Percentiles rank a stretch among this genome's conserved stretches.
Conservation (phyloP, 805 yeast genomes). For the Teunomyces funiuensis region DNA sequence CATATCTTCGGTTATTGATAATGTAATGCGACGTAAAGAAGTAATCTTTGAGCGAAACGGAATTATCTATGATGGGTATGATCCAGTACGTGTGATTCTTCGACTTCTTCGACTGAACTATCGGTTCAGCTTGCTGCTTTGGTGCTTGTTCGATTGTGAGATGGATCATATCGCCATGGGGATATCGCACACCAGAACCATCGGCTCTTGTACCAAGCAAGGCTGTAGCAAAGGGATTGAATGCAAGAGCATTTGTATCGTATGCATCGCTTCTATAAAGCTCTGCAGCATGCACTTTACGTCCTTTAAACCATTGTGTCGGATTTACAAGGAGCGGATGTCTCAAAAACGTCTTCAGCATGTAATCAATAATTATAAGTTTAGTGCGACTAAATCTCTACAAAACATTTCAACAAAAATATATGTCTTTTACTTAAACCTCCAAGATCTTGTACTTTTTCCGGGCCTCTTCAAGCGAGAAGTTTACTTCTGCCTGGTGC, state of each 20-base stretch:
- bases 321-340: conserved; percentile 37
- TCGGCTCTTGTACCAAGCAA: conserved; percentile 28
- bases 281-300: conserved; percentile 20
- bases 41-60: conserved; percentile 3
- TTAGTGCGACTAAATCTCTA: not conserved
- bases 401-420: not conserved
- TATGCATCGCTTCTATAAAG: conserved; percentile 19
- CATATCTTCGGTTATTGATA: conserved; percentile 20
- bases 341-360: conserved; percentile 13
- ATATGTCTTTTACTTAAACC: conserved; percentile 8
- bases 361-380: not conserved
- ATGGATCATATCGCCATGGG: conserved; percentile 28
- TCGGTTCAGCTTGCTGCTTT: not conserved
- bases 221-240: conserved; percentile 30
- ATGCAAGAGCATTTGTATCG: conserved; percentile 13
- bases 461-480: conserved; percentile 26
- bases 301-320: conserved; percentile 23
- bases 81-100: conserved; percentile 3
- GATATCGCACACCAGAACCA: conserved; percentile 22
- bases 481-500: conserved; percentile 26
- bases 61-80: conserved; percentile 9
- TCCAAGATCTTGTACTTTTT: conserved; percentile 24
- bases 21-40: conserved; percentile 25
- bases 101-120: not conserved
- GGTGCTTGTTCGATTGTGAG: conserved; percentile 12